Base-by-base conservation (phyloP, 345 rosid genomes). In the Populus ilicifolia region DNA sequence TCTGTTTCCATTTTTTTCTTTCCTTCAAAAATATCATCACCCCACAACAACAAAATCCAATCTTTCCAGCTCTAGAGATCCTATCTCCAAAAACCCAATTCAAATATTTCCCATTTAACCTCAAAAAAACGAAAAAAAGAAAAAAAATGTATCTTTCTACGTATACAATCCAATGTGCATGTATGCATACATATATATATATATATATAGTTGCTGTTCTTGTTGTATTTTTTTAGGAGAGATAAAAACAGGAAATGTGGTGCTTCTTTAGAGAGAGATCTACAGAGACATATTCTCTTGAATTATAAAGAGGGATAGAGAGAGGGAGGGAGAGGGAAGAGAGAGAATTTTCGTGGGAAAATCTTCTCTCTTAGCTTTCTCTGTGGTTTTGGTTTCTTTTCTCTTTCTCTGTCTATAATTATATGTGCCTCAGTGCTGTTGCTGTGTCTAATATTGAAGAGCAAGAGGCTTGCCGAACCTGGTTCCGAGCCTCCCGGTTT, bases 401-500 rank as follows among this genome's bases (percentile, higher is more conserved):
- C 75, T 61, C 72, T 76, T 38, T 72, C 65, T 67, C 67, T 35
- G 41, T 50, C 78, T 76, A 41, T 27, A 27, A 27, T 27, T 27
- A 27, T 73, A 18, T 52, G 63, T 67, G 38, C 61, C 65, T 67
- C 66, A 10, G 29, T 59, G 64, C 5, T 59, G 64, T 59, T 56
- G 64, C 29, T 9, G 64, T 56, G 79, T 85, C 80, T 69, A 69
- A 78, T 74, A 80, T 69, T 81, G 81, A 86, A 84, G 82, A 72
- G 86, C 83, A 80, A 80, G 66, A 29, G 46, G 17, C 13, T 4
- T 2, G 29, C 91, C 92, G 82, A 91, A 84, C 85, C 93, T 89
- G 86, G 67, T 88, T 88, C 97, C 97, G 87, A 84, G 61, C 88
- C 88, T 85, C 86, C 29, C 85, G 92, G 79, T 21, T 72, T 50